These are phyloP conservation scores for Cutaneotrichosporon curvatum DNA, from an alignment of 1,284 basidiomycete species.

Conservation along the genomic window DNA sequence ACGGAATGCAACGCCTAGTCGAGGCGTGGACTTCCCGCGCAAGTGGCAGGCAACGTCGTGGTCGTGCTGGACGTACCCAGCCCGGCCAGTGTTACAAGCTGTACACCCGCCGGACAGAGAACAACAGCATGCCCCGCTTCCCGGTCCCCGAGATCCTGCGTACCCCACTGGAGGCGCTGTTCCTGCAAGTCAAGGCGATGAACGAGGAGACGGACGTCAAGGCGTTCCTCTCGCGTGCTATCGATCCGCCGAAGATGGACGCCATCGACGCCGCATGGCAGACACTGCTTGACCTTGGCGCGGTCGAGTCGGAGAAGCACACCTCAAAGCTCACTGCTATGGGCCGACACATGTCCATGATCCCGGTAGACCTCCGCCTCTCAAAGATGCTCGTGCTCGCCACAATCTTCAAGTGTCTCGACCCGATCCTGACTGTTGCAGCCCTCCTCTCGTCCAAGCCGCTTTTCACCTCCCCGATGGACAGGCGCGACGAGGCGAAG, in stretches of 20 bases:
- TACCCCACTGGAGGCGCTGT: constrained; percentile 78
- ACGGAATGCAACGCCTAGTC: constrained; percentile 64
- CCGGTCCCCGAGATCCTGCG: constrained; percentile 81
- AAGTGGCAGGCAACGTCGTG: constrained; percentile 73
- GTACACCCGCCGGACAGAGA: constrained; percentile 65
- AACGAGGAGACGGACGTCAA: constrained; percentile 72
- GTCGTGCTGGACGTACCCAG: constrained; percentile 81
- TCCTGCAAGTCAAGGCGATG: constrained; percentile 75
- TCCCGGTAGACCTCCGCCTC: constrained; percentile 82
- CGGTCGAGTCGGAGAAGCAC: constrained; percentile 59
- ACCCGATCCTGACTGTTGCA: constrained; percentile 65
- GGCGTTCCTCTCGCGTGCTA: constrained; percentile 58
- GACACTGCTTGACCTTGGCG: constrained; percentile 70
- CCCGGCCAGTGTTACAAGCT: constrained; percentile 75
- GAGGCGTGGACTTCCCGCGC: constrained; percentile 67
- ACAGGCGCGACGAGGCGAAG: constrained; percentile 66
- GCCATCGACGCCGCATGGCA: constrained; percentile 74
- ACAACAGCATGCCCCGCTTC: constrained; percentile 62
- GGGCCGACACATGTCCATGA: constrained; percentile 63
- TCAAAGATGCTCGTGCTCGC: constrained; percentile 88
- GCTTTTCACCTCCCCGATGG: constrained; percentile 71
- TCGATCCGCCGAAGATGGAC: constrained; percentile 70
- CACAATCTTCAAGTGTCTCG: constrained; percentile 70
- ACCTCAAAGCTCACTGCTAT: constrained; percentile 63
- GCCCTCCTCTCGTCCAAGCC: constrained; percentile 83